Conservation (phyloP, 768 basidiomycete species). For the Leccinellum luteum region DNA sequence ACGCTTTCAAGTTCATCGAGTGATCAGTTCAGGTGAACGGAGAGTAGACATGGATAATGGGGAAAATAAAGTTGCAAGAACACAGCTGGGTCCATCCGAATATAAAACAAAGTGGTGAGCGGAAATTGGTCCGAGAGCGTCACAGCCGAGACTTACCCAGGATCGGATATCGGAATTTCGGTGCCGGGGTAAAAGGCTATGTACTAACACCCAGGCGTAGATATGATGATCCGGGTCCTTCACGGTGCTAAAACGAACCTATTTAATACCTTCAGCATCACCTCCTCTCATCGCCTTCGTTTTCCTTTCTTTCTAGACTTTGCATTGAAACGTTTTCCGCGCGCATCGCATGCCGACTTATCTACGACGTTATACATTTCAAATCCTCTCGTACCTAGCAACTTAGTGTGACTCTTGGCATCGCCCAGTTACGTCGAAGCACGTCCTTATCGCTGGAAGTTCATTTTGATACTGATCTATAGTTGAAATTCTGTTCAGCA, state of each 20-base stretch:
- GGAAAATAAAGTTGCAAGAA: background rate
- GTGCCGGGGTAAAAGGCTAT: background rate
- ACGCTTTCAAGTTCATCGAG: slow-evolving; percentile 13
- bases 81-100: background rate
- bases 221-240: background rate
- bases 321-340: too few species aligned
- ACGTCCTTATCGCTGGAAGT: background rate
- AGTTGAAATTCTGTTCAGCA: background rate
- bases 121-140: background rate
- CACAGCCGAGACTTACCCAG: background rate
- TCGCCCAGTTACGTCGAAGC: background rate
- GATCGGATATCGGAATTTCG: background rate
- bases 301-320: too few species aligned
- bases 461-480: background rate
- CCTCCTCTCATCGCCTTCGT: too few species aligned
- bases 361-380: background rate
- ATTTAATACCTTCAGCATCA: too few species aligned
- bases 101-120: background rate
- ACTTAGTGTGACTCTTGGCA: too few species aligned
- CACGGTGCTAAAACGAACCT: too few species aligned
- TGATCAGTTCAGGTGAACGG: background rate
- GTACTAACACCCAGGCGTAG: too few species aligned
- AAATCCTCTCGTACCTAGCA: background rate
- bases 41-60: slow-evolving; percentile 6
- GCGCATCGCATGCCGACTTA: background rate